phyloP scores from a whole-genome alignment of 768 basidiomycete genomes.

The Amanita phalloides region DNA sequence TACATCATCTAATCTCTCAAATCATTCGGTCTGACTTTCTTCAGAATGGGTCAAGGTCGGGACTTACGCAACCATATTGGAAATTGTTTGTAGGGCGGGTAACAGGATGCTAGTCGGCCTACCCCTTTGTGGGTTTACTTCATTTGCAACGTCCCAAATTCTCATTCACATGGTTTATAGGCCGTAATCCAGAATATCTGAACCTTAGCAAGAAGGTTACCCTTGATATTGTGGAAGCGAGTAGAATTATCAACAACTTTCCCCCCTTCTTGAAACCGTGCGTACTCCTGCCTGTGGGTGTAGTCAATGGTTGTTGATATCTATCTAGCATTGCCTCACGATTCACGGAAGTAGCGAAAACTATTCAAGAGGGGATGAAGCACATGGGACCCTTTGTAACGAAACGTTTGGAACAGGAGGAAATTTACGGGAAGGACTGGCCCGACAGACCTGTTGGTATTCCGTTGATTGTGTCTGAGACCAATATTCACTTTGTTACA shows the following conservation, averaged over 20 bases:
- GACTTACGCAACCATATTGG: slow-evolving; percentile 9
- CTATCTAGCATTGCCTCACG: slow-evolving; percentile 9
- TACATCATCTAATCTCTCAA: background rate
- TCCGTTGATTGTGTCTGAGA: background rate
- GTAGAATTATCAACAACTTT: slow-evolving; percentile 13
- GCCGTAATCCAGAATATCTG: slow-evolving; percentile 14
- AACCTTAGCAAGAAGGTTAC: slow-evolving; percentile 11
- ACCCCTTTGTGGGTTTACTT: slow-evolving; percentile 13
- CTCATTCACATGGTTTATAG: slow-evolving; percentile 5
- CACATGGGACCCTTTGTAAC: slow-evolving; percentile 18
- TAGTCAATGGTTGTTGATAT: background rate
- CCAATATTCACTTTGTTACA: slow-evolving; percentile 8
- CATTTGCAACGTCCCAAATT: no score
- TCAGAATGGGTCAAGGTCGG: slow-evolving; percentile 10
- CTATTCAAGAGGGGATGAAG: slow-evolving; percentile 9
- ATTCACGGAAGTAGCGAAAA: slow-evolving; percentile 6
- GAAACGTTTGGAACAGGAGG: slow-evolving; percentile 14
- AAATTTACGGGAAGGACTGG: slow-evolving; percentile 16
- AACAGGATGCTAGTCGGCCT: slow-evolving; percentile 17
- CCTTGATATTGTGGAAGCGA: slow-evolving; percentile 9
- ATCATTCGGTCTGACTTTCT: background rate
- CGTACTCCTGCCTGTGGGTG: background rate
- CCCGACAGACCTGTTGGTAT: slow-evolving; percentile 18
- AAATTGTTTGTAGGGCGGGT: slow-evolving; percentile 13
- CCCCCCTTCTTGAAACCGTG: slow-evolving; percentile 17